Percentiles rank a stretch among this genome's conserved stretches.
Conservation (phyloP, 176 grass and related monocot genomes). For the Dactylis glomerata region DNA sequence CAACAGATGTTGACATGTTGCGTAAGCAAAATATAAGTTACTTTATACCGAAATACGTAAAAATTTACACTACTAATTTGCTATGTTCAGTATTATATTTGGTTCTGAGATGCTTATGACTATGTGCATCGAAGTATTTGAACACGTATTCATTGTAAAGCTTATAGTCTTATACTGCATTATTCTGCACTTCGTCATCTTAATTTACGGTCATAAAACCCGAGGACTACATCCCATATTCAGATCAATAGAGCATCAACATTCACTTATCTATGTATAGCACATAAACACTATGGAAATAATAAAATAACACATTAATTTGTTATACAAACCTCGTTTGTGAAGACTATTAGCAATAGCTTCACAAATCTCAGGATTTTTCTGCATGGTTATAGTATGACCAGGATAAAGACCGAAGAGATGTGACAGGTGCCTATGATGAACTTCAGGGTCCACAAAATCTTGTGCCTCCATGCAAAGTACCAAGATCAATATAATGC, state of each 20-base stretch:
- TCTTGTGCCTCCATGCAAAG: constrained; percentile 56
- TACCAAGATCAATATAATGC: neutral
- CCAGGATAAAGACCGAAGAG: constrained; percentile 93
- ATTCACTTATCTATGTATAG: neutral
- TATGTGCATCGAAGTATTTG: neutral
- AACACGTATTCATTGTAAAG: neutral
- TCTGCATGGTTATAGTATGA: constrained; percentile 68
- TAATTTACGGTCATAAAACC: neutral
- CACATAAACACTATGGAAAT: neutral
- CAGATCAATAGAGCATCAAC: neutral
- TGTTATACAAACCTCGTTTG: constrained; percentile 69
- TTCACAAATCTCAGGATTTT: constrained; percentile 64
- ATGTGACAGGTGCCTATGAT: constrained; percentile 79
- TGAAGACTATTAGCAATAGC: constrained; percentile 75
- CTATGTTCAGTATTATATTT: neutral
- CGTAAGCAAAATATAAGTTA: neutral
- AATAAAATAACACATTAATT: neutral
- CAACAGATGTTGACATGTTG: neutral
- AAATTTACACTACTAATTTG: neutral
- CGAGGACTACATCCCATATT: neutral
- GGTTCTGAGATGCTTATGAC: neutral
- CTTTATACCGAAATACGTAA: neutral
- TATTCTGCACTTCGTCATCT: neutral
- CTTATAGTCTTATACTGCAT: neutral
- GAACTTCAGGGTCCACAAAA: constrained; percentile 74